Evolutionary conservation across 2,329 filamentous ascomycete genomes (phyloP).

Genomic region (Chrysoporthe austroafricana): DNA sequence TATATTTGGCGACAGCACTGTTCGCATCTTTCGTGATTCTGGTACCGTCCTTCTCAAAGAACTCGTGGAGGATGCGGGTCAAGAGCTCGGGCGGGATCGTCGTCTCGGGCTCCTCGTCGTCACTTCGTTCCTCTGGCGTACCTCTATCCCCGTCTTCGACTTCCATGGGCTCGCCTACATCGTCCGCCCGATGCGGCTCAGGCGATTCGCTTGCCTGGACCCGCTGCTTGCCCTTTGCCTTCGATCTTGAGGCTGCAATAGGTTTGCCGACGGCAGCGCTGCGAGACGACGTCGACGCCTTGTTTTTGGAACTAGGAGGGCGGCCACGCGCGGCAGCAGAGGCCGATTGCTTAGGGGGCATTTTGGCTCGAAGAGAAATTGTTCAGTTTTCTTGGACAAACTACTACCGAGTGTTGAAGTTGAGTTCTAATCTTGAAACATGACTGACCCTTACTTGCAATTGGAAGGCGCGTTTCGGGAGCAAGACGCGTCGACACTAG

Average conservation of each 20-base stretch:
- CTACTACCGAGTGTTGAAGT: neutral
- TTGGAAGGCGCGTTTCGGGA: neutral
- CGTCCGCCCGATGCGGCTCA: conserved; percentile 33
- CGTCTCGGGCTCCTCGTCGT: conserved; percentile 38
- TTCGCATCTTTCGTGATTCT: conserved; percentile 79
- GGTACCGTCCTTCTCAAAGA: conserved; percentile 74
- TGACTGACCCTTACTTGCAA: neutral
- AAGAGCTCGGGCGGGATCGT: conserved; percentile 75
- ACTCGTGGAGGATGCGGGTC: conserved; percentile 75
- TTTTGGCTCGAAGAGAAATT: conserved; percentile 29
- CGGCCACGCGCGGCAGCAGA: conserved; percentile 42
- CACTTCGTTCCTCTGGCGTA: conserved; percentile 32
- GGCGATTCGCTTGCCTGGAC: conserved; percentile 13
- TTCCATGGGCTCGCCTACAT: conserved; percentile 41
- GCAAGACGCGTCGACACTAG: neutral
- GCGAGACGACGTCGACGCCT: conserved; percentile 27
- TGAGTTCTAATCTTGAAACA: neutral
- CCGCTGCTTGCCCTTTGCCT: conserved; percentile 26
- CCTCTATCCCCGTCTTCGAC: conserved; percentile 30
- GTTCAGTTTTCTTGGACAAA: neutral
- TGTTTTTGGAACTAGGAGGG: conserved; percentile 31
- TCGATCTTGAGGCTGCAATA: conserved; percentile 26
- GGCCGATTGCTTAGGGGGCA: conserved; percentile 49
- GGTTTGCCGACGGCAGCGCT: conserved; percentile 23
- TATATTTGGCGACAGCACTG: conserved; percentile 76